Evolutionary conservation across 345 rosid species (phyloP).

Genomic region (Euphorbia lathyris): DNA sequence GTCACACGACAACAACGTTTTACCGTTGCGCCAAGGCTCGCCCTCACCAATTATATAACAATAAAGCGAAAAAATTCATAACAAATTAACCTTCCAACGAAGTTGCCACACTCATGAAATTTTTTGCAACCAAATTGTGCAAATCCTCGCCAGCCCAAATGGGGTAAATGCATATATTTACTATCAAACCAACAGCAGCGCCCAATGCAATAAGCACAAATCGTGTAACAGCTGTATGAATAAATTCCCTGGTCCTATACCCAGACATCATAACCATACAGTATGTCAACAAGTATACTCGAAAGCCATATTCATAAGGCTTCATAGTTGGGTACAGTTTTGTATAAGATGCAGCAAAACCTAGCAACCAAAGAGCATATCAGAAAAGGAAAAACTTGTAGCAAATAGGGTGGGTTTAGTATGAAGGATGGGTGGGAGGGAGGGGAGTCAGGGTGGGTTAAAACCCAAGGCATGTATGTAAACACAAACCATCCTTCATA

Average conservation of each 20-base stretch:
- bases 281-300: conserved; percentile 87
- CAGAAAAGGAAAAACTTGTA: conserved; percentile 13
- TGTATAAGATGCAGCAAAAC: conserved; percentile 63
- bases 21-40: too few relatives aligned
- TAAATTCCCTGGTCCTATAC: conserved; percentile 67
- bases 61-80: neutral
- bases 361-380: conserved; percentile 40
- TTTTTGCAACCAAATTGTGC: conserved; percentile 78
- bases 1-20: too few relatives aligned
- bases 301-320: conserved; percentile 88
- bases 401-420: neutral
- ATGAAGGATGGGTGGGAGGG: too few relatives aligned
- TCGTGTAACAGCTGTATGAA: conserved; percentile 65
- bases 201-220: conserved; percentile 86
- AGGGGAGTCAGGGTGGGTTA: too few relatives aligned
- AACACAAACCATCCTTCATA: too few relatives aligned
- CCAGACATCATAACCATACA: conserved; percentile 81
- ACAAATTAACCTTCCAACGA: conserved; percentile 72
- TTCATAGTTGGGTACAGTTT: conserved; percentile 80
- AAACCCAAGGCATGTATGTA: too few relatives aligned
- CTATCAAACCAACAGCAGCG: conserved; percentile 67
- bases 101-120: conserved; percentile 74
- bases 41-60: conserved; percentile 5
- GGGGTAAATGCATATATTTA: conserved; percentile 84
- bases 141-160: conserved; percentile 99